These are phyloP conservation scores for Xerophyta viscosa DNA, from an alignment of 106 monocot species.

Conservation along the genomic window DNA sequence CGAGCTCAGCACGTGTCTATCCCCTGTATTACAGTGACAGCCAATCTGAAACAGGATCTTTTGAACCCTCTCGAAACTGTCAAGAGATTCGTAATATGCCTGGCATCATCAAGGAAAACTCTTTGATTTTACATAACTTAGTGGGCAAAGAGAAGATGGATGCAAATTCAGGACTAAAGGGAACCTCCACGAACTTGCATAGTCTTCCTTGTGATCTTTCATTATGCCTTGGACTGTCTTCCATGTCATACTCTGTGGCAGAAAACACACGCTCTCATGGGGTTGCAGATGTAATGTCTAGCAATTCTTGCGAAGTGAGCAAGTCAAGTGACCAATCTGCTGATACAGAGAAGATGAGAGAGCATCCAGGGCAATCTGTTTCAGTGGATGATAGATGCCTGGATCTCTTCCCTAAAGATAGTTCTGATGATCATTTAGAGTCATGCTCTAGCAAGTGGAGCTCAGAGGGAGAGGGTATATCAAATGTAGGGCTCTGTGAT, in stretches of 20 bases:
- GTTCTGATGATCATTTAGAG: slow-evolving; percentile 14
- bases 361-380: slow-evolving; percentile 3
- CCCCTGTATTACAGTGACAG: slow-evolving; percentile 25
- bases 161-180: neutral
- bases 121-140: slow-evolving; percentile 9
- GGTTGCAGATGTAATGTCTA: slow-evolving; percentile 45
- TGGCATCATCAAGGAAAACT: slow-evolving; percentile 1
- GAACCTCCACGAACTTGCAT: neutral
- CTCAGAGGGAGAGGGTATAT: slow-evolving; percentile 13
- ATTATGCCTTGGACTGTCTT: slow-evolving; percentile 40
- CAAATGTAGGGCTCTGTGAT: neutral
- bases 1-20: slow-evolving; percentile 27
- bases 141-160: neutral
- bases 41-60: neutral
- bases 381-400: slow-evolving; percentile 21
- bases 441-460: slow-evolving; percentile 32
- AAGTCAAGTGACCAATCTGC: slow-evolving; percentile 10
- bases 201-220: slow-evolving; percentile 40
- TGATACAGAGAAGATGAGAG: neutral
- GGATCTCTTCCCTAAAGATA: slow-evolving; percentile 9
- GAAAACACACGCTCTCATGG: slow-evolving; percentile 23
- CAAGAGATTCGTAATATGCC: neutral
- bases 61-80: neutral
- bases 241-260: slow-evolving; percentile 7
- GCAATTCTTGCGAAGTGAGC: slow-evolving; percentile 33